Base-by-base conservation (phyloP, 495 filamentous ascomycete species). In the Corynascus novoguineensis region DNA sequence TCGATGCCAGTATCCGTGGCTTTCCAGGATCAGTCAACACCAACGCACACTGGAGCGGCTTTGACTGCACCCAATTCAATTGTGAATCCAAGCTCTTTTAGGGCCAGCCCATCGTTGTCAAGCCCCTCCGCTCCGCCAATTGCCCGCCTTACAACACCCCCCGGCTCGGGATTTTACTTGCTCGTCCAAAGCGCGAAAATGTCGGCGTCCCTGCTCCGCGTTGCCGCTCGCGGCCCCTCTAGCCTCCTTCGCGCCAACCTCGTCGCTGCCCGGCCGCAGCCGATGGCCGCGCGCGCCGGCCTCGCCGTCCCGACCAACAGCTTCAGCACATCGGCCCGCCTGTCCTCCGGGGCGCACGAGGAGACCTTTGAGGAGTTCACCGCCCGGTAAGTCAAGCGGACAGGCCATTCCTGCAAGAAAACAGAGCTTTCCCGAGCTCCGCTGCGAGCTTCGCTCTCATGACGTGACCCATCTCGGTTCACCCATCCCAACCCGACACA, bases 351-450 rank as follows among this genome's bases (percentile, higher is more conserved):
- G 66, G 78, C 77, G 79, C 78, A 90, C 71, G 87, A 92, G 72
- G 93, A 99, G 85, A 96, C 84, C 67, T 99, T 93, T 68, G 93
- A 99, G 81, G 90, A 99, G 81, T 99, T 99, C 75, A 90, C 88
- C 75, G 89, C 91, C 65, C 90, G 93, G 93, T 97, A 88, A 75
- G 90, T 69, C 58, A 44, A 38, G 32, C 25, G 28, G 37, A 14
- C 44, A 22, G 25, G 0, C 7, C 34, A 6, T 53, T 22, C n/a
- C 8, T 28, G 19, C 24, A 22, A 35, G 55, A 34, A 42, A 60
- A 35, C 57, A 62, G 60, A 62, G 60, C 59, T 61, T 64, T 47
- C 51, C 51, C 31, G 17, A 63, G 63, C 63, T 63, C 61, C 49
- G 45, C 48, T 54, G 57, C 58, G 46, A 62, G 49, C 60, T 62